Percentiles rank a stretch among this genome's conserved stretches.
Conservation (phyloP, 2,329 filamentous ascomycete species). For the Talaromyces atroroseus region DNA sequence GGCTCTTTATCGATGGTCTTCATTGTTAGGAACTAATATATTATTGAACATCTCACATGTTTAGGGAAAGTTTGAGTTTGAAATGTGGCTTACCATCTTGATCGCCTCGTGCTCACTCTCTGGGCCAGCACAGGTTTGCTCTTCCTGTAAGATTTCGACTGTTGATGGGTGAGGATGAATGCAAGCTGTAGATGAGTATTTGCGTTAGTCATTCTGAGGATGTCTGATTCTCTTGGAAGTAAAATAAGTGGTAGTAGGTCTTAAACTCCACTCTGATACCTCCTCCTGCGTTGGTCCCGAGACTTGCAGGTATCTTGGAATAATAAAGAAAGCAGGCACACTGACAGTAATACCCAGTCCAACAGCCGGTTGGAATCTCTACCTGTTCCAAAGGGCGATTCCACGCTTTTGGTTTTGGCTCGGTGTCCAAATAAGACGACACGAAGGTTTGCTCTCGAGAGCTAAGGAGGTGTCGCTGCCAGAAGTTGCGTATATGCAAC, state of each 20-base stretch:
- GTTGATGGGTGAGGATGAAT: conserved; percentile 30
- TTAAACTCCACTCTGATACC: too few relatives aligned
- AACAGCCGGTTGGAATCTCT: conserved; percentile 16
- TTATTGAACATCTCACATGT: background rate
- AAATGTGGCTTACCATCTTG: background rate
- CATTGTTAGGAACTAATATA: background rate
- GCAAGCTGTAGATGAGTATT: conserved; percentile 23
- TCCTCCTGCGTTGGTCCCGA: background rate
- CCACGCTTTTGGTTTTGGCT: conserved; percentile 19
- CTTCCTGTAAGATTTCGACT: conserved; percentile 20
- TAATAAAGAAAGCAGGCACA: background rate
- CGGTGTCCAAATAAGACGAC: conserved; percentile 18
- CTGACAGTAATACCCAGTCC: conserved; percentile 34
- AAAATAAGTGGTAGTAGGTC: background rate
- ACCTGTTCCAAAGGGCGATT: conserved; percentile 11
- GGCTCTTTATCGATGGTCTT: conserved; percentile 7
- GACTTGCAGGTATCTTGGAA: background rate
- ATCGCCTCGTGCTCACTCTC: conserved; percentile 14
- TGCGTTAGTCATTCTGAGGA: conserved; percentile 5
- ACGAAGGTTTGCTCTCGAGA: conserved; percentile 22
- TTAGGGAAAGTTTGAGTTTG: background rate
- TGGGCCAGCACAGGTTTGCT: conserved; percentile 33
- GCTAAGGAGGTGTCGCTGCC: conserved; percentile 36
- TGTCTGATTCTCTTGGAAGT: background rate
- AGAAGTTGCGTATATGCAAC: conserved; percentile 40